Evolutionary conservation across 2,329 filamentous ascomycete genomes (phyloP).

Genomic region (Ciborinia camelliae): DNA sequence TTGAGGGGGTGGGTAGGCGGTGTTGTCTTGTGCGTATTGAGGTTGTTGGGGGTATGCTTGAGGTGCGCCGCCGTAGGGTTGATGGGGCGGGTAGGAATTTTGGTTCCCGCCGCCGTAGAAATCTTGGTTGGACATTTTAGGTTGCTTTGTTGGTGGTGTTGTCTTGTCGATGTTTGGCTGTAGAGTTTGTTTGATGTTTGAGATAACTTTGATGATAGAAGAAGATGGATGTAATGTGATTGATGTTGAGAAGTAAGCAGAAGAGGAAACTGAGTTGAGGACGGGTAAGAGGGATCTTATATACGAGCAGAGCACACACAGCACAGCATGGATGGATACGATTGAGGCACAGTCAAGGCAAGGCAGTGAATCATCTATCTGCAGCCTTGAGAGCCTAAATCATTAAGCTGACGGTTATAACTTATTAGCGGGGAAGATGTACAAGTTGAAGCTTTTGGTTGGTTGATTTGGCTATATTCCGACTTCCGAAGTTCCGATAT

Average conservation of each 20-base stretch:
- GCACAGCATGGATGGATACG: neutral
- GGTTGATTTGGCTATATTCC: neutral
- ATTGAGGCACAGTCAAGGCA: conserved; percentile 3
- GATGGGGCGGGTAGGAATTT: conserved; percentile 2
- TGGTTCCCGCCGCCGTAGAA: conserved; percentile 7
- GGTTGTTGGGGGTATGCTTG: conserved; percentile 14
- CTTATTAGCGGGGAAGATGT: neutral
- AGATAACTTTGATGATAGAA: neutral
- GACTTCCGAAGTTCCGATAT: too few relatives aligned
- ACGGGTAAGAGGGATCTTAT: conserved; percentile 5
- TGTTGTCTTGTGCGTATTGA: conserved; percentile 1
- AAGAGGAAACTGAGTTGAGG: neutral
- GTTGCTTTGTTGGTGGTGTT: too few relatives aligned
- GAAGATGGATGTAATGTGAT: neutral
- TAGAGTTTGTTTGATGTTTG: neutral
- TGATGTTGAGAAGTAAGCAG: neutral
- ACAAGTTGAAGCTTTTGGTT: neutral
- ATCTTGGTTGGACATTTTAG: conserved; percentile 8
- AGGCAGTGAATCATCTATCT: conserved; percentile 1
- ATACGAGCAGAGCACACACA: neutral
- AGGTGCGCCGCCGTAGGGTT: conserved; percentile 3
- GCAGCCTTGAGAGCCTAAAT: neutral
- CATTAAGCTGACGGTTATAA: neutral
- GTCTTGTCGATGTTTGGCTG: too few relatives aligned
- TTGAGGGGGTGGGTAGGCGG: conserved; percentile 6